Conservation (phyloP, 768 basidiomycete genomes). For the Mycena haematopus region DNA sequence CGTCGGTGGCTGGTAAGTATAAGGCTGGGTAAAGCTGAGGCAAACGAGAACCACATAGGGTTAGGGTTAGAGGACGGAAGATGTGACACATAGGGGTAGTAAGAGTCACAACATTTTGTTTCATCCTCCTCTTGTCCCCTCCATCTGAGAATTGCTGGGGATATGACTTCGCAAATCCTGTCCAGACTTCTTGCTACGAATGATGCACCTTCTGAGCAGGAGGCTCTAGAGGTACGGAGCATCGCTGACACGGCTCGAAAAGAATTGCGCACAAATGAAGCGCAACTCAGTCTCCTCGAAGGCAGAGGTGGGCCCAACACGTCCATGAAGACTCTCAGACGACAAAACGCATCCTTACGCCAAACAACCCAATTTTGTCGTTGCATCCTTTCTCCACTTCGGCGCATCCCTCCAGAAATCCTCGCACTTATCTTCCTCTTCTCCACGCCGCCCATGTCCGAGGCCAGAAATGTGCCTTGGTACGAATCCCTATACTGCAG, state of each 20-base stretch:
- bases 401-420: conserved; percentile 7
- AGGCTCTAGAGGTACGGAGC: background rate
- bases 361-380: background rate
- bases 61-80: too few species aligned
- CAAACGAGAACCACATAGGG: too few species aligned
- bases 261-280: background rate
- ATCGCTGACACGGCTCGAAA: background rate
- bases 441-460: background rate
- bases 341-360: background rate
- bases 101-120: too few species aligned
- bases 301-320: background rate
- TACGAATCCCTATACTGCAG: background rate
- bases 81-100: too few species aligned
- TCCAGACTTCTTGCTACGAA: background rate
- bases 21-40: too few species aligned
- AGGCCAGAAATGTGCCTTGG: background rate
- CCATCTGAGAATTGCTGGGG: too few species aligned
- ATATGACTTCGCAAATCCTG: background rate
- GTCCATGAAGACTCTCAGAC: background rate
- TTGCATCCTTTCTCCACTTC: conserved; percentile 8
- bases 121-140: background rate
- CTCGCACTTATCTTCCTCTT: conserved; percentile 9
- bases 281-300: background rate
- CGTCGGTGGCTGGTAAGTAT: too few species aligned
- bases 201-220: background rate